phyloP scores from a whole-genome alignment of 2,329 filamentous ascomycete species.

The Epichloe elymi region DNA sequence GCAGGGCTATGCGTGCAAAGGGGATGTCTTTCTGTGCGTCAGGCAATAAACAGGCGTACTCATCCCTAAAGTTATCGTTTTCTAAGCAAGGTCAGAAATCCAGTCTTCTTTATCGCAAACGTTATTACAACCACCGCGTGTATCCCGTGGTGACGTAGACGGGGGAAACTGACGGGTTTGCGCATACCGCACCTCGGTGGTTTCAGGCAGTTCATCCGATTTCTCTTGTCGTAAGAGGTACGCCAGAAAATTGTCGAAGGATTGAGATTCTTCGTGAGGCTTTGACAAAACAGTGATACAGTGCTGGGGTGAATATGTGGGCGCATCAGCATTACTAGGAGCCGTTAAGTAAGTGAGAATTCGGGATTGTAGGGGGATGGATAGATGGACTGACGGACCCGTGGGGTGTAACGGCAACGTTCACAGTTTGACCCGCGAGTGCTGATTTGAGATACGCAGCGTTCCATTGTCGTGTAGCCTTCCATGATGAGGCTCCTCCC shows the following conservation, averaged over 20 bases:
- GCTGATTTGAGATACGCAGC: constrained; percentile 41
- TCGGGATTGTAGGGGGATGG: background rate
- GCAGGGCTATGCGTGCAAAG: constrained; percentile 60
- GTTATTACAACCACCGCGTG: background rate
- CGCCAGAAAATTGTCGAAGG: constrained; percentile 48
- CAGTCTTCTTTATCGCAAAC: background rate
- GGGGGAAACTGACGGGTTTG: constrained; percentile 49
- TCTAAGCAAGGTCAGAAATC: constrained; percentile 28
- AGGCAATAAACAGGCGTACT: constrained; percentile 51
- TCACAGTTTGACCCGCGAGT: constrained; percentile 46
- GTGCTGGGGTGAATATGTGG: constrained; percentile 15
- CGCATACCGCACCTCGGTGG: constrained; percentile 50
- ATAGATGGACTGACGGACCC: constrained; percentile 31
- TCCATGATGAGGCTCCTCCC: constrained; percentile 48
- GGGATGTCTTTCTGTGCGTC: constrained; percentile 53
- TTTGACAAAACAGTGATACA: constrained; percentile 47
- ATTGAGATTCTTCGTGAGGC: constrained; percentile 52
- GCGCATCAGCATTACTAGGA: constrained; percentile 25
- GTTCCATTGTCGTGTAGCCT: constrained; percentile 50
- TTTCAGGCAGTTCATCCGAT: constrained; percentile 15
- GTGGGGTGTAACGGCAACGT: constrained; percentile 63
- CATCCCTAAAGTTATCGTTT: constrained; percentile 67
- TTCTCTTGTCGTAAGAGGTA: constrained; percentile 47
- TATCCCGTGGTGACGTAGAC: background rate
- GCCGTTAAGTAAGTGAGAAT: background rate